Base-by-base conservation (phyloP, 148 eudicot species). In the Rhododendron simsii region DNA sequence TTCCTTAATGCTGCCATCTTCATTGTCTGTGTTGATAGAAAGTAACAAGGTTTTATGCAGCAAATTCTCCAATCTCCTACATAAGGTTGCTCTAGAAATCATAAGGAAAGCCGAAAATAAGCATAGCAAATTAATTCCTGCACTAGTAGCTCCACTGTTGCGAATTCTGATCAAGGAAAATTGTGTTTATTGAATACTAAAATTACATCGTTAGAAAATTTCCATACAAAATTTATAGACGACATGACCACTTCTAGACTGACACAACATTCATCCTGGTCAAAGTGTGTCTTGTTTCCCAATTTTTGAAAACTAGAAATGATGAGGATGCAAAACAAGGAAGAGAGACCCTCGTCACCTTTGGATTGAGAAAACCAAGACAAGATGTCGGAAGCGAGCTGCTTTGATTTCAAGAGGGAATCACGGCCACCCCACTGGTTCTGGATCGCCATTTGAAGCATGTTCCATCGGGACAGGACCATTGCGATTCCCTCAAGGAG, bases 1-100 rank as follows among this genome's bases (percentile, higher is more conserved):
- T 92, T 91, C 93, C 65, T 94, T 94, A 78, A 94, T 94, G 91
- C 96, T 94, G 55, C 95, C 96, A 90, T 94, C 96, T 63, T 94
- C 96, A 82, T 93, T 90, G 78, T 93, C 96, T 39, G 95, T 94
- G 81, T 94, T 93, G 93, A 94, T 93, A n/a, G 93, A 84, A 41
- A 94, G 89, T 44, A 94, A 82, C 93, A 94, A 78, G 53, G 86
- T 88, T 81, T 94, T 94, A 77, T 94, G 91, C 65, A 93, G 76
- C 79, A 94, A 89, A 85, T 84, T 93, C 89, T 94, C 95, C 84
- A 94, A 33, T 93, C 95, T 77, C 92, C 94, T 55, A 86, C 85
- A 74, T 84, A 75, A 51, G 89, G 35, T 26, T 76, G 57, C 78
- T 50, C 96, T 94, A 59, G 67, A 47, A 63, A 41, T 55, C 57